Percentiles rank a stretch among this genome's conserved stretches.
Evolutionary conservation across 2,329 filamentous ascomycete species (phyloP).

Genomic region (Hirsutella rhossiliensis): DNA sequence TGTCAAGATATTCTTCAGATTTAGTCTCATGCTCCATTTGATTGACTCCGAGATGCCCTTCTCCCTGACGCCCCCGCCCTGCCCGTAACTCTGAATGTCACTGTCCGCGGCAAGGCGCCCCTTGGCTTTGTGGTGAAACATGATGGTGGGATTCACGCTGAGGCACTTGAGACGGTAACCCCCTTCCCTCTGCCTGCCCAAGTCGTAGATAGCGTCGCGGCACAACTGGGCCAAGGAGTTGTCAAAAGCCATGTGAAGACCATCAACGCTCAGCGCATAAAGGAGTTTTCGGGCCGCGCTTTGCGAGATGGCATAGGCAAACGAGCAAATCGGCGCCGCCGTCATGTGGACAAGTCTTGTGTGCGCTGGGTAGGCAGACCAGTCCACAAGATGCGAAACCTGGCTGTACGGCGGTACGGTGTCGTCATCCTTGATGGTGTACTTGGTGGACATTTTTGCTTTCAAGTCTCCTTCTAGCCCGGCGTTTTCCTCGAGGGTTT

Average conservation of each 20-base stretch:
- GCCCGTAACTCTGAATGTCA: conserved; percentile 14
- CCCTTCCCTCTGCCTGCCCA: conserved; percentile 6
- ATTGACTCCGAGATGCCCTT: conserved; percentile 19
- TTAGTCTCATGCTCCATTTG: conserved; percentile 17
- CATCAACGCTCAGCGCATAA: conserved; percentile 28
- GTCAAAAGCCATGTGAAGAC: conserved; percentile 26
- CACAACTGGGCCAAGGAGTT: conserved; percentile 29
- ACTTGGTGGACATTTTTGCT: conserved; percentile 3
- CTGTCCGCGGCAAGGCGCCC: conserved; percentile 16
- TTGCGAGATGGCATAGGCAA: conserved; percentile 32
- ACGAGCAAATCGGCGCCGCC: conserved; percentile 27
- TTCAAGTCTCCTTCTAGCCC: conserved; percentile 4
- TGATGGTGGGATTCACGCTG: conserved; percentile 20
- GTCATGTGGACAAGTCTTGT: conserved; percentile 31
- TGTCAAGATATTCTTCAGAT: conserved; percentile 16
- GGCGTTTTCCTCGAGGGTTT: conserved; percentile 11
- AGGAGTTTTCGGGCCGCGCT: conserved; percentile 28
- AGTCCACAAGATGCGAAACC: conserved; percentile 12
- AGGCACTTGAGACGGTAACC: conserved; percentile 13
- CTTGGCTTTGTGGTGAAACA: conserved; percentile 19
- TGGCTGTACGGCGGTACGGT: conserved; percentile 19
- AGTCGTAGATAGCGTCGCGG: conserved; percentile 24
- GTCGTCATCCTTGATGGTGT: conserved; percentile 15
- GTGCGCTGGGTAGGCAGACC: conserved; percentile 22
- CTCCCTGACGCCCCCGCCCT: conserved; percentile 12